Percentiles rank a stretch among this genome's conserved stretches.
These are phyloP conservation scores for Fusarium illudens DNA, from an alignment of 2,329 filamentous ascomycete species.

Conservation along the genomic window DNA sequence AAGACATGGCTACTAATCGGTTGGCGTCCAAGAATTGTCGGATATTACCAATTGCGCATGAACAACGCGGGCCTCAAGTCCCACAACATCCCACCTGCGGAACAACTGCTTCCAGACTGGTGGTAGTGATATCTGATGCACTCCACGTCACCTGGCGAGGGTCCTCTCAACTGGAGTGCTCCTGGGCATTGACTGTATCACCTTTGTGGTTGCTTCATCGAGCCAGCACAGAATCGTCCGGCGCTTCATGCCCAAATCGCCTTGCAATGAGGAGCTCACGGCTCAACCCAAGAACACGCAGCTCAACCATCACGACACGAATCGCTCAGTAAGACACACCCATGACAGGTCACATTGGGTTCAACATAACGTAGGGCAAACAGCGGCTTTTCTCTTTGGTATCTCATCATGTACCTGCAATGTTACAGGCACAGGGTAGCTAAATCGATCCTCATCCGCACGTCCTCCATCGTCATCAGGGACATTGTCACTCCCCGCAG, in stretches of 20 bases:
- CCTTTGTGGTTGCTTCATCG: neutral
- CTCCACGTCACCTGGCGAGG: neutral
- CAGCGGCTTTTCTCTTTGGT: slow-evolving; percentile 23
- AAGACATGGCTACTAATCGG: neutral
- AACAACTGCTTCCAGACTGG: neutral
- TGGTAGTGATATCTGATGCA: neutral
- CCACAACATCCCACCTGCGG: neutral
- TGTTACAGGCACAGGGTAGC: slow-evolving; percentile 19
- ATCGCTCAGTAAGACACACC: neutral
- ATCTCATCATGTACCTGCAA: slow-evolving; percentile 16
- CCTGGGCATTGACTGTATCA: neutral
- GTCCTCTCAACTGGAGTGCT: neutral
- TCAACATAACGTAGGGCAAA: neutral
- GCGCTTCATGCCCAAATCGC: neutral
- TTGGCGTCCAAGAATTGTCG: neutral
- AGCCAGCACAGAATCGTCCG: neutral
- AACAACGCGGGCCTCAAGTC: slow-evolving; percentile 2
- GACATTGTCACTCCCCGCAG: neutral
- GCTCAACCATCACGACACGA: neutral
- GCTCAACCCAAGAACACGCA: neutral
- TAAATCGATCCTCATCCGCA: neutral
- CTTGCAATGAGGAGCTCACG: neutral
- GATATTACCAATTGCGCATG: slow-evolving; percentile 1
- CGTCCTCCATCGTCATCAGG: slow-evolving; percentile 3
- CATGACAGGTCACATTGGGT: neutral